These are phyloP conservation scores for Lasiosphaeria miniovina DNA, from an alignment of 495 filamentous ascomycete genomes.

Conservation along the genomic window DNA sequence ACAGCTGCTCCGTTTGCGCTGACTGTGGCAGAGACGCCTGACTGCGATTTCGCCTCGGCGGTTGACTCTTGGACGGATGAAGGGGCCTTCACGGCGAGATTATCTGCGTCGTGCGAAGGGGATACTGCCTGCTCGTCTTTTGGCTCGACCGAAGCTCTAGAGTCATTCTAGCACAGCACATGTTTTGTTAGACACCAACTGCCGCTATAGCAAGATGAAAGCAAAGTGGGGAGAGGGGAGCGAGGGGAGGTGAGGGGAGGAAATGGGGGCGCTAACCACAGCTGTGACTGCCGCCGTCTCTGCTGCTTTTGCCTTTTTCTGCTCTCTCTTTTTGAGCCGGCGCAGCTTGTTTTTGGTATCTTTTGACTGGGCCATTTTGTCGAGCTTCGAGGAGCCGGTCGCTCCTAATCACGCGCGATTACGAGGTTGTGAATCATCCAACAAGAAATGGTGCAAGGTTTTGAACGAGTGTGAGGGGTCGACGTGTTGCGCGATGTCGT, in stretches of 20 bases:
- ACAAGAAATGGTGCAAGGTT: background rate
- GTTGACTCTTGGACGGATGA: background rate
- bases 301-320: constrained; percentile 58
- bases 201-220: background rate
- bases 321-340: constrained; percentile 85
- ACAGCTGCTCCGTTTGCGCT: constrained; percentile 45
- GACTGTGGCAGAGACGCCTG: constrained; percentile 33
- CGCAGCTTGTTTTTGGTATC: constrained; percentile 81
- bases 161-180: constrained; percentile 16
- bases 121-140: constrained; percentile 34
- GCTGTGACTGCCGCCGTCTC: background rate
- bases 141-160: constrained; percentile 21
- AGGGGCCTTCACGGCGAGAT: no score
- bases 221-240: constrained; percentile 1
- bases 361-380: constrained; percentile 58
- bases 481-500: background rate
- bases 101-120: background rate
- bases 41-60: constrained; percentile 34
- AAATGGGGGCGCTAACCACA: constrained; percentile 18
- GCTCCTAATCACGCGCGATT: constrained; percentile 10
- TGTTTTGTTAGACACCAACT: constrained; percentile 15
- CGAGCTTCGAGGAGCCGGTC: constrained; percentile 16
- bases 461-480: background rate
- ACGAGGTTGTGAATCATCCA: background rate
- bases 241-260: constrained; percentile 3